A percentile compares a stretch with the other conserved stretches of the same genome.
These are phyloP conservation scores for Ramularia endophylla DNA, from an alignment of 2,329 filamentous ascomycete species.

Conservation along the genomic window DNA sequence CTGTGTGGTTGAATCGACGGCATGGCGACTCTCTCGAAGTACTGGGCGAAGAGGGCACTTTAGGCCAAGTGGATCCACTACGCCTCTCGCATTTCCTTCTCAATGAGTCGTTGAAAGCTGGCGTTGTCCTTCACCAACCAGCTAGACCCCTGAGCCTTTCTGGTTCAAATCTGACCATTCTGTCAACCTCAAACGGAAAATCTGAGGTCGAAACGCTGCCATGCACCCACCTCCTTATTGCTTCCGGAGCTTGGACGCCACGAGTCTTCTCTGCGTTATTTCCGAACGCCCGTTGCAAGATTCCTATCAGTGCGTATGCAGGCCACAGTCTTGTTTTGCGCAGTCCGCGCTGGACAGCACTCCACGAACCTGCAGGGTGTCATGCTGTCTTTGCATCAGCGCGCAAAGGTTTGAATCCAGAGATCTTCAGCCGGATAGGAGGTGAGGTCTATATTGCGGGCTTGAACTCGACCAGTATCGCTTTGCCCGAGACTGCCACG, in stretches of 20 bases:
- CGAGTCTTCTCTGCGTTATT: constrained; percentile 62
- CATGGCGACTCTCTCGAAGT: constrained; percentile 53
- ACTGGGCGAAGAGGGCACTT: constrained; percentile 55
- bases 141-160: constrained; percentile 50
- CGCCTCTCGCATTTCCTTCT: constrained; percentile 62
- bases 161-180: constrained; percentile 38
- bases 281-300: constrained; percentile 43
- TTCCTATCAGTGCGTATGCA: constrained; percentile 58
- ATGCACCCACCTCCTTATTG: constrained; percentile 60
- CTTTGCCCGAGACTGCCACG: constrained; percentile 53
- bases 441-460: constrained; percentile 70
- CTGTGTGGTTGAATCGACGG: constrained; percentile 54
- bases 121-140: constrained; percentile 62
- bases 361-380: constrained; percentile 45
- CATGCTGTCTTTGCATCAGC: constrained; percentile 65
- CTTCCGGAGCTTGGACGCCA: constrained; percentile 67
- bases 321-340: constrained; percentile 67
- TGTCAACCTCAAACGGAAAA: constrained; percentile 44
- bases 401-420: constrained; percentile 56
- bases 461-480: constrained; percentile 56
- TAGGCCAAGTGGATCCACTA: constrained; percentile 64
- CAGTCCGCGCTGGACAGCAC: constrained; percentile 49
- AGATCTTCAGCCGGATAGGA: constrained; percentile 61
- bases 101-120: constrained; percentile 49
- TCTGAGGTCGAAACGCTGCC: constrained; percentile 43